Conservation (phyloP, 1,139 yeast genomes). For the Protomyces macrosporus region DNA sequence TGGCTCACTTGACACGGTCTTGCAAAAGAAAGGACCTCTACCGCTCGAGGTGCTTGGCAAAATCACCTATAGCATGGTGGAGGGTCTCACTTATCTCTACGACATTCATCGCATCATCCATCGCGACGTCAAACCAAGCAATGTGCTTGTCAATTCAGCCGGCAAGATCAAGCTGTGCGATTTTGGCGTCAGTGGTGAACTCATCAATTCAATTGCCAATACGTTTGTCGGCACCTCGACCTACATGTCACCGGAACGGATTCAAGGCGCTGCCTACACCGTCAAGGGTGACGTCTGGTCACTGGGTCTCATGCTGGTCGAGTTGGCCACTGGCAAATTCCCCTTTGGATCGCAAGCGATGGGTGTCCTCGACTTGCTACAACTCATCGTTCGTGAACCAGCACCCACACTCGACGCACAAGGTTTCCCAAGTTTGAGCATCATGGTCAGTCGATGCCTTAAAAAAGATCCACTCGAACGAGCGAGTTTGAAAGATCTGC, state of each 20-base stretch:
- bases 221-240: constrained; percentile 98
- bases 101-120: constrained; percentile 87
- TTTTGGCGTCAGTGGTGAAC: constrained; percentile 92
- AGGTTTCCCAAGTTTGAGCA: constrained; percentile 11
- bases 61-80: constrained; percentile 69
- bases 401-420: constrained; percentile 58
- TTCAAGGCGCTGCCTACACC: constrained; percentile 87
- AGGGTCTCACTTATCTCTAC: constrained; percentile 71
- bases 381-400: constrained; percentile 85
- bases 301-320: constrained; percentile 80
- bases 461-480: constrained; percentile 20
- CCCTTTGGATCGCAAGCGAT: constrained; percentile 58
- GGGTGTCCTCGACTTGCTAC: constrained; percentile 83
- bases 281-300: constrained; percentile 97
- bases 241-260: constrained; percentile 96
- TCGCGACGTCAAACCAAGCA: constrained; percentile 95
- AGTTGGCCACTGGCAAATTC: constrained; percentile 74
- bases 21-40: constrained; percentile 49
- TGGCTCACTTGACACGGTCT: constrained; percentile 83
- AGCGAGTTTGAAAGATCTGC: constrained; percentile 11
- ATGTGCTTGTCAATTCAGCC: constrained; percentile 66
- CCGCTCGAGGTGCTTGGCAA: constrained; percentile 68
- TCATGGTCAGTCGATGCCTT: constrained; percentile 12
- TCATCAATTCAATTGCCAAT: constrained; percentile 90
- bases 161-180: constrained; percentile 93